phyloP scores from a whole-genome alignment of 2,329 filamentous ascomycete genomes.

The Colletotrichum lentis region DNA sequence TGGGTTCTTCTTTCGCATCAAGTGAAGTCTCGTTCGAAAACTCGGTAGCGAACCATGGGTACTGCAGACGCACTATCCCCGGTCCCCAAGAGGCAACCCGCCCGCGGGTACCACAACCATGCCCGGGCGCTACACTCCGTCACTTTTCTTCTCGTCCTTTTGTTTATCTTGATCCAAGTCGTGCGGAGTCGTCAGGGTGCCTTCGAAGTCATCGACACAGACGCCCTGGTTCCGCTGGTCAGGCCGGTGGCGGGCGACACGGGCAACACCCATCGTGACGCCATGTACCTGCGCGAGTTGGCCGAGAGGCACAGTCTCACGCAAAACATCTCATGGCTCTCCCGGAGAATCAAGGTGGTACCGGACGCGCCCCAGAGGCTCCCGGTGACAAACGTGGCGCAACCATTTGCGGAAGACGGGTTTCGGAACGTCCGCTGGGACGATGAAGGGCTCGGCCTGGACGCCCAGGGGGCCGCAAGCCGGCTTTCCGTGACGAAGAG shows the following conservation, averaged over 20 bases:
- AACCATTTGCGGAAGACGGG: conserved; percentile 1
- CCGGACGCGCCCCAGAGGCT: conserved; percentile 1
- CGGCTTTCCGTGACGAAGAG: conserved; percentile 49
- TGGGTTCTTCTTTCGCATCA: not conserved
- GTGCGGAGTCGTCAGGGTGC: conserved; percentile 23
- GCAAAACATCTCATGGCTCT: conserved; percentile 24
- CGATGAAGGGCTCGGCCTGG: not conserved
- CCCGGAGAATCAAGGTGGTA: conserved; percentile 14
- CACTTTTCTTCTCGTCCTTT: conserved; percentile 30
- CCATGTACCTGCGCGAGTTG: conserved; percentile 19
- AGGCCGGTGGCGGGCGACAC: not conserved
- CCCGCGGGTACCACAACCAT: conserved; percentile 24
- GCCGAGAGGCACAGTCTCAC: conserved; percentile 29
- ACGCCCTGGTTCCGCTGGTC: conserved; percentile 30
- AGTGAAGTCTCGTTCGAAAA: conserved; percentile 14
- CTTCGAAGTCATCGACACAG: conserved; percentile 26
- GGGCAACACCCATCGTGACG: not conserved
- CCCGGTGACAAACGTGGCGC: conserved; percentile 19
- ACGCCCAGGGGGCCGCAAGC: conserved; percentile 11
- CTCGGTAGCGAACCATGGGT: conserved; percentile 15
- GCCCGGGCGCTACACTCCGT: conserved; percentile 32
- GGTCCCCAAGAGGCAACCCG: conserved; percentile 22
- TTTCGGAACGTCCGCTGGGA: conserved; percentile 26
- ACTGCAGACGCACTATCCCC: not conserved
- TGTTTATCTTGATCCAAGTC: conserved; percentile 28